phyloP scores from a whole-genome alignment of 441 rosid species.

The Croton laevigatus region DNA sequence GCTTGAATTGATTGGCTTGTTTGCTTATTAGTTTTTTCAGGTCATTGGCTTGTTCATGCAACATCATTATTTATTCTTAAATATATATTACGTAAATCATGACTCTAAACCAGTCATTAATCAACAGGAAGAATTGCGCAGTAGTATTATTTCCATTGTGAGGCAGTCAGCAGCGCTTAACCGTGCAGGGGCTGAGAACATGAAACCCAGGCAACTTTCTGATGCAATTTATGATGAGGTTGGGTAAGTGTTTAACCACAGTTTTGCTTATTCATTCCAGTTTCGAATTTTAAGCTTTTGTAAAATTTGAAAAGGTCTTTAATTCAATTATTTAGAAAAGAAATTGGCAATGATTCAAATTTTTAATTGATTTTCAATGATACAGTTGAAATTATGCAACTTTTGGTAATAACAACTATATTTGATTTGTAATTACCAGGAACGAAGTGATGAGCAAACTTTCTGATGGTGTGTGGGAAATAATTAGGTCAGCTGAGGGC shows the following conservation, averaged over 20 bases:
- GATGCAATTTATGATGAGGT: slow-evolving; percentile 78
- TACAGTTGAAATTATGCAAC: not conserved
- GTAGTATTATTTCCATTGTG: slow-evolving; percentile 55
- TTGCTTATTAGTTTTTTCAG: not conserved
- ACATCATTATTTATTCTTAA: not conserved
- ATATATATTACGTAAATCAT: not conserved
- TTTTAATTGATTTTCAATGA: slow-evolving; percentile 6
- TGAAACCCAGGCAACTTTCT: slow-evolving; percentile 85
- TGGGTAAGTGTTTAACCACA: slow-evolving; percentile 45
- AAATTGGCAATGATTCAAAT: not conserved
- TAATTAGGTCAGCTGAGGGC: slow-evolving; percentile 75
- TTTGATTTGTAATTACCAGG: slow-evolving; percentile 34
- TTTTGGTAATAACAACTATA: not conserved
- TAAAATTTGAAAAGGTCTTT: not conserved
- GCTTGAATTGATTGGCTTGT: slow-evolving; percentile 1
- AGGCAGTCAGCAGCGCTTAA: slow-evolving; percentile 70
- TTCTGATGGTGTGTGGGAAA: slow-evolving; percentile 76
- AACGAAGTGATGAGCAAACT: slow-evolving; percentile 59
- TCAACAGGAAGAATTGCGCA: slow-evolving; percentile 74
- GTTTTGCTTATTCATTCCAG: not conserved
- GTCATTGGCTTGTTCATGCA: not conserved
- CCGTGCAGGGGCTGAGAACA: slow-evolving; percentile 52
- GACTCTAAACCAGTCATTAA: slow-evolving; percentile 19
- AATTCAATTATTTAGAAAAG: not conserved
- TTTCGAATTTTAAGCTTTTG: not conserved